phyloP scores from a whole-genome alignment of 2,329 filamentous ascomycete genomes.

The Monilinia polystroma region DNA sequence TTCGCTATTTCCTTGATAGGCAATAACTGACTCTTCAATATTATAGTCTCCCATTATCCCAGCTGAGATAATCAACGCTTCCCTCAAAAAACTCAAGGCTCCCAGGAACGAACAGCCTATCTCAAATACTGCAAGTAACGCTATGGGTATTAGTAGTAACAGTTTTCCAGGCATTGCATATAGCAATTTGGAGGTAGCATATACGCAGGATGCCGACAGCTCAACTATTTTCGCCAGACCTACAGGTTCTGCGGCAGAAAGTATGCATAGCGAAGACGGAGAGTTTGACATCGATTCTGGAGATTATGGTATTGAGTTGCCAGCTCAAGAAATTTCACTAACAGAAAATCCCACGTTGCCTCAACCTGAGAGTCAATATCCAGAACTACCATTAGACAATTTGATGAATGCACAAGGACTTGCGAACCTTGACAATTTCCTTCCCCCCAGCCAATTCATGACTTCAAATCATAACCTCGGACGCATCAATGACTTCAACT shows the following conservation, averaged over 20 bases:
- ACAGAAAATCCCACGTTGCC: not conserved
- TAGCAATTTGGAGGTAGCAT: not conserved
- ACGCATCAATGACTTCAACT: not conserved
- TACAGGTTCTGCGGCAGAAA: not conserved
- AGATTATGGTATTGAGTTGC: too few relatives aligned
- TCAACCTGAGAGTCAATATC: not conserved
- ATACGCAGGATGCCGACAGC: not conserved
- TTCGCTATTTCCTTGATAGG: not conserved
- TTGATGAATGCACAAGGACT: too few relatives aligned
- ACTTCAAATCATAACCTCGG: not conserved
- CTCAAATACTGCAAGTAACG: not conserved
- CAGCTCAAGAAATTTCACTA: not conserved
- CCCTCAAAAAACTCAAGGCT: too few relatives aligned
- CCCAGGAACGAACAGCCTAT: not conserved
- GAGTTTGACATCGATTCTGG: too few relatives aligned
- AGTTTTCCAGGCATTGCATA: not conserved
- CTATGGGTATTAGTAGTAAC: not conserved
- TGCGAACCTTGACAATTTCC: too few relatives aligned
- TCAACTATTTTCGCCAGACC: too few relatives aligned
- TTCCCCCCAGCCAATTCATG: too few relatives aligned
- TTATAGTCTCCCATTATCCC: not conserved
- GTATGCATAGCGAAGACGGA: not conserved
- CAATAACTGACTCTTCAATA: not conserved
- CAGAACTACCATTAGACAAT: too few relatives aligned
- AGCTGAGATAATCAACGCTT: too few relatives aligned